Conservation (phyloP, 805 yeast genomes). For the Candida verbasci region DNA sequence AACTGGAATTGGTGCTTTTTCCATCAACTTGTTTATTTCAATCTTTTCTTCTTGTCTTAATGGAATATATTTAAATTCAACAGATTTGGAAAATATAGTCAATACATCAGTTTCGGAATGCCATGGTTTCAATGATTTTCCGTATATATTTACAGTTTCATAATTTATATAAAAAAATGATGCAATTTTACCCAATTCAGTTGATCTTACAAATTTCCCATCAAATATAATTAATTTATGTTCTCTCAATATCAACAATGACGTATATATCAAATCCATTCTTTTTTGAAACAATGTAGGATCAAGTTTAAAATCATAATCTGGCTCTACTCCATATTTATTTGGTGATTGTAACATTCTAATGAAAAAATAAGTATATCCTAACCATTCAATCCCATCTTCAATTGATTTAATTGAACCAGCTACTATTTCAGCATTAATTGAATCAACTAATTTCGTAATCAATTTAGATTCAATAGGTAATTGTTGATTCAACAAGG, state of each 20-base stretch:
- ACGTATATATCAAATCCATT: constrained; percentile 71
- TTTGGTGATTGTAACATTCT: constrained; percentile 73
- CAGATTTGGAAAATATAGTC: constrained; percentile 71
- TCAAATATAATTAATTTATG: constrained; percentile 61
- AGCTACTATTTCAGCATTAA: constrained; percentile 83
- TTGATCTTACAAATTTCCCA: constrained; percentile 36
- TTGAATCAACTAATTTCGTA: constrained; percentile 60
- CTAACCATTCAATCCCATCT: constrained; percentile 79
- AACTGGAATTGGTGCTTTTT: constrained; percentile 81
- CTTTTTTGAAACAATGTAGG: constrained; percentile 46
- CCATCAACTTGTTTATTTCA: constrained; percentile 66
- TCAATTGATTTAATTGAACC: constrained; percentile 58
- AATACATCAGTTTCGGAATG: constrained; percentile 69
- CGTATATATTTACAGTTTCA: constrained; percentile 66
- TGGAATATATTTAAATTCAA: constrained; percentile 80
- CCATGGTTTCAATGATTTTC: constrained; percentile 58
- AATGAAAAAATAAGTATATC: constrained; percentile 71
- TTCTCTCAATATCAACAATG: constrained; percentile 54
- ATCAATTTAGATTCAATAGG: constrained; percentile 90
- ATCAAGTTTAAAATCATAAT: constrained; percentile 46
- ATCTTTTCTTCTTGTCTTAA: constrained; percentile 80
- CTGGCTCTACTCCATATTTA: constrained; percentile 71
- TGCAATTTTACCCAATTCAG: constrained; percentile 78
- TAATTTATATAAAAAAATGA: constrained; percentile 81
- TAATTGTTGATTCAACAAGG: constrained; percentile 83